A percentile compares a stretch with the other conserved stretches of the same genome.
phyloP scores from a whole-genome alignment of 768 basidiomycete genomes.

The Serendipita vermifera region DNA sequence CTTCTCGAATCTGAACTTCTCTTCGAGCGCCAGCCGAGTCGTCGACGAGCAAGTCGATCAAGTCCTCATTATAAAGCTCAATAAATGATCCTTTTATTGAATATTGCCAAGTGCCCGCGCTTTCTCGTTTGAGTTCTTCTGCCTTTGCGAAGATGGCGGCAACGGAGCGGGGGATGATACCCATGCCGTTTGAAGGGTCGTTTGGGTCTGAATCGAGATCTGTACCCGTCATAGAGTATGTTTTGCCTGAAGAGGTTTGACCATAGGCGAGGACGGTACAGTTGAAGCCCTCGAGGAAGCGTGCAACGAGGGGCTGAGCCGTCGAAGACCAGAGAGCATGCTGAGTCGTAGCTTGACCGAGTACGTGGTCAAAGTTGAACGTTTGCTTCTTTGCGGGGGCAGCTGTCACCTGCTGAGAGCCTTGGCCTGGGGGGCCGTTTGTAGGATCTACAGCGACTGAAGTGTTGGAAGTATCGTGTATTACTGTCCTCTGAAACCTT shows the following conservation, averaged over 20 bases:
- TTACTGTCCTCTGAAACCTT: slow-evolving; percentile 83
- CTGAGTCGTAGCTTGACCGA: slow-evolving; percentile 74
- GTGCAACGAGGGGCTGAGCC: slow-evolving; percentile 69
- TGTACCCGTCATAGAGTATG: slow-evolving; percentile 93
- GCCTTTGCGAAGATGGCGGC: slow-evolving; percentile 73
- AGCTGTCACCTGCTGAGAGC: slow-evolving; percentile 30
- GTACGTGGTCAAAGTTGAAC: slow-evolving; percentile 92
- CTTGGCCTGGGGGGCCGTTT: slow-evolving; percentile 27
- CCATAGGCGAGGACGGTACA: slow-evolving; percentile 97
- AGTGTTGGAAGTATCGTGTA: slow-evolving; percentile 61
- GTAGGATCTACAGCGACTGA: slow-evolving; percentile 72
- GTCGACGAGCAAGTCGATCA: slow-evolving; percentile 82
- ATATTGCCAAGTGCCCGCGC: slow-evolving; percentile 62
- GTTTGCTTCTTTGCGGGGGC: slow-evolving; percentile 56
- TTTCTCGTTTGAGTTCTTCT: slow-evolving; percentile 62
- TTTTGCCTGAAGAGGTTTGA: slow-evolving; percentile 94
- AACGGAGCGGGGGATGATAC: slow-evolving; percentile 91
- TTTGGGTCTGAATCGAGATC: slow-evolving; percentile 78
- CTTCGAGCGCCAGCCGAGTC: slow-evolving; percentile 46
- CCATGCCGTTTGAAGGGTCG: slow-evolving; percentile 75
- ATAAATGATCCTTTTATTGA: slow-evolving; percentile 84
- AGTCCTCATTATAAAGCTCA: slow-evolving; percentile 98
- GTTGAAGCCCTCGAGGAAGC: slow-evolving; percentile 90
- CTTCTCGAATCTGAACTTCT: slow-evolving; percentile 92
- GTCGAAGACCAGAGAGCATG: slow-evolving; percentile 75